Evolutionary conservation across 345 rosid species (phyloP), one percentile per base, ranked within the genome.

Genomic region (Punica granatum): DNA sequence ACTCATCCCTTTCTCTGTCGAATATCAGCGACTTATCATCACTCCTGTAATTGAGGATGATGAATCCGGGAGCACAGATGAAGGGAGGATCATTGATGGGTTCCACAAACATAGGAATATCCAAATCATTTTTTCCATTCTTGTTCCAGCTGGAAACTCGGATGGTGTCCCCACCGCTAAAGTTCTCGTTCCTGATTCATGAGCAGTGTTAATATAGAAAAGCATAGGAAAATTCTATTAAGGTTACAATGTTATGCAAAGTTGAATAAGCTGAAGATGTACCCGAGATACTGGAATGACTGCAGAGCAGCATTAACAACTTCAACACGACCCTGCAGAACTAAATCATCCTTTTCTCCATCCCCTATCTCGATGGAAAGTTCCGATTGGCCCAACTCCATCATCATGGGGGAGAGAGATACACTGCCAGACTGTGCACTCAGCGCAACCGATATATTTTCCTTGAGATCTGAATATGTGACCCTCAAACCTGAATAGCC

Each of bases 271-370:
- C 21, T 19, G 6, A 41, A 37, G 44, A 23, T n/a, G 69, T 88
- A 93, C 98, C 97, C 98, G 7, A 91, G 85, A 85, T 91, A 88
- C 60, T 82, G 96, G 70, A 94, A 67, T 5, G 95, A 85, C 46
- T 77, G 82, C 76, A 91, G 86, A 18, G 90, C 95, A 21, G 80
- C 68, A 79, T 86, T 94, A 68, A 94, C 79, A 16, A 64, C 88
- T 73, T 88, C 90, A 59, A 85, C 72, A 13, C 69, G 65, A 49
- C 98, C 99, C 76, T 88, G 79, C 60, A 89, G 71, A 62, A 80
- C 74, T 73, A 94, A 77, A 68, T 79, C 73, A 70, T 67, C 77
- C 48, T 71, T 76, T 69, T 77, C 81, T 60, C 77, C 73, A 16
- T 71, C 84, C 23, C 73, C 85, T 39, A 71, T 72, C 66, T 73